Percentiles rank a stretch among this genome's conserved stretches.
phyloP scores from a whole-genome alignment of 495 filamentous ascomycete species.

The Podospora didyma region DNA sequence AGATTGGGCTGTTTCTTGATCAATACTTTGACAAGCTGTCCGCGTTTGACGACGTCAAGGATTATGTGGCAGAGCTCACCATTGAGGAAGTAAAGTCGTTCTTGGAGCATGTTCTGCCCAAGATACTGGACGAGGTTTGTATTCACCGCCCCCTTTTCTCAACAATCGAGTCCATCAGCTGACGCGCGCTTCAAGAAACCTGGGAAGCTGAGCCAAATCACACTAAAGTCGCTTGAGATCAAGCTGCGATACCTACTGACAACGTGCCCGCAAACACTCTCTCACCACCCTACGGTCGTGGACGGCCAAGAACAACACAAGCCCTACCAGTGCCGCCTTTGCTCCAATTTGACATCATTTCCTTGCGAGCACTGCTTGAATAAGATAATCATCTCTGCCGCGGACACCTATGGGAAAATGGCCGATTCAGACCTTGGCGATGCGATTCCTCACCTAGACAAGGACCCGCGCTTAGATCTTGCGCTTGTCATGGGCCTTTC shows the following conservation, averaged over 20 bases:
- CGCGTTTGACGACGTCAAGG: conserved; percentile 34
- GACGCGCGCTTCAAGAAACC: conserved; percentile 8
- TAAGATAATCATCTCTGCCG: conserved; percentile 24
- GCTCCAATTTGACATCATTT: conserved; percentile 12
- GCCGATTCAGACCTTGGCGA: conserved; percentile 21
- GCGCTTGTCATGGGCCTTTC: conserved; percentile 40
- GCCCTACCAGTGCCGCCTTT: conserved; percentile 28
- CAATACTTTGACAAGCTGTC: conserved; percentile 28
- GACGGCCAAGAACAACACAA: conserved; percentile 19
- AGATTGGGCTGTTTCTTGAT: conserved; percentile 29
- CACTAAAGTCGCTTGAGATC: conserved; percentile 22
- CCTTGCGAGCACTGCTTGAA: conserved; percentile 33
- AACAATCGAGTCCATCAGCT: background rate
- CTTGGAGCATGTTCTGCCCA: conserved; percentile 23
- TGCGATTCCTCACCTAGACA: conserved; percentile 22
- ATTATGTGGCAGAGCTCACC: conserved; percentile 26
- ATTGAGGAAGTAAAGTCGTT: conserved; percentile 27
- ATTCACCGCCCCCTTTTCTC: background rate
- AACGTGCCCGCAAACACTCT: conserved; percentile 30
- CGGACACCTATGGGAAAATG: conserved; percentile 27
- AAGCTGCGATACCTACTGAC: conserved; percentile 30
- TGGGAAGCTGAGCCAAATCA: conserved; percentile 13
- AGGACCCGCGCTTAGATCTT: conserved; percentile 43
- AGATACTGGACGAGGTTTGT: conserved; percentile 23
- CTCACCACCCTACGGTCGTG: conserved; percentile 15